Conservation (phyloP, 352 stramenopile genomes). For the Globisporangium parvum region DNA sequence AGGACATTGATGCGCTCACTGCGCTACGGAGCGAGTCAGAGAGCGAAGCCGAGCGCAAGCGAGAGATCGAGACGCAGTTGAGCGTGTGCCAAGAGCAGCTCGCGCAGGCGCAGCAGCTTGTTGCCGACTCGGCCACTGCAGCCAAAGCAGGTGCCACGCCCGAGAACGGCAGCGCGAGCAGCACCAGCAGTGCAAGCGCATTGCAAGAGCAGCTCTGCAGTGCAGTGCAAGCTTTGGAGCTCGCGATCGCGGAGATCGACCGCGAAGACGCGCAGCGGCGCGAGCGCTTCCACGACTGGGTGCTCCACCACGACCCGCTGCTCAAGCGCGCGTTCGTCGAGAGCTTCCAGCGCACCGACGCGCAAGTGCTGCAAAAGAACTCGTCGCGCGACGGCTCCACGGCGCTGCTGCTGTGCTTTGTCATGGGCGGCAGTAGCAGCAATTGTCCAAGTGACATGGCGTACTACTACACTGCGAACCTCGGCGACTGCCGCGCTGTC, state of each 20-base stretch:
- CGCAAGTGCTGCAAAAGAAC: conserved; percentile 39
- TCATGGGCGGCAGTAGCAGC: conserved; percentile 12
- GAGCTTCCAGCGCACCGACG: conserved; percentile 36
- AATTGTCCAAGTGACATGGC: conserved; percentile 9
- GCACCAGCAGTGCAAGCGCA: neutral
- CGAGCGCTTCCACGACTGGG: conserved; percentile 21
- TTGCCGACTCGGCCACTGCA: neutral
- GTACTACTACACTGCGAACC: conserved; percentile 52
- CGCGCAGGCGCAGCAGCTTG: conserved; percentile 18
- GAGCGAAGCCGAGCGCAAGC: conserved; percentile 20
- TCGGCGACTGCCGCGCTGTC: conserved; percentile 60
- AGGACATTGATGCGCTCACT: conserved; percentile 16
- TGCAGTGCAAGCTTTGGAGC: conserved; percentile 22
- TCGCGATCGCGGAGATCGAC: conserved; percentile 27
- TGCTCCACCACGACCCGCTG: conserved; percentile 15
- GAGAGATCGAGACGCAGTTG: conserved; percentile 26
- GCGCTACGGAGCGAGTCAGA: conserved; percentile 12
- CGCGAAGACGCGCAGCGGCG: conserved; percentile 20
- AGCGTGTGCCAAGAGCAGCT: conserved; percentile 24
- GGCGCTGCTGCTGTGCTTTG: conserved; percentile 45
- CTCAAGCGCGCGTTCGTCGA: conserved; percentile 30
- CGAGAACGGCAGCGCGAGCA: neutral
- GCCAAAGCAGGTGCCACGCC: neutral
- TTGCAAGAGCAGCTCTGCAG: conserved; percentile 19
- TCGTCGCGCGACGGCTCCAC: conserved; percentile 40